A percentile compares a stretch with the other conserved stretches of the same genome.
Evolutionary conservation across 306 rosid genomes (phyloP).

Genomic region (Hylodesmum podocarpum): DNA sequence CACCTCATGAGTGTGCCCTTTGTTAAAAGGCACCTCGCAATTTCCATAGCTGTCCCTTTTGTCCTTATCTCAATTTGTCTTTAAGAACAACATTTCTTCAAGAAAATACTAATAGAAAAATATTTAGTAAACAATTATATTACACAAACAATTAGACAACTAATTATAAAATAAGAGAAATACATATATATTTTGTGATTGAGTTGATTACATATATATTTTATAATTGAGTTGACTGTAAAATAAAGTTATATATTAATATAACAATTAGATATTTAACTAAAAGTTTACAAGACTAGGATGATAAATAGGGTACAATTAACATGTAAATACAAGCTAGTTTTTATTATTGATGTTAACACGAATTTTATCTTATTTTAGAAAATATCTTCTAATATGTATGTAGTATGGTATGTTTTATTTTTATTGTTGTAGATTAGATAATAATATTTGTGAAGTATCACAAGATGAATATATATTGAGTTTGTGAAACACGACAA

Average conservation of each 20-base stretch:
- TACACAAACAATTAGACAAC: too few species aligned
- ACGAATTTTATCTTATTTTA: not conserved
- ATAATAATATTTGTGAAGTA: not conserved
- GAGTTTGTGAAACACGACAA: not conserved
- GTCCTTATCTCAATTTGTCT: not conserved
- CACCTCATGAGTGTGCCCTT: not conserved
- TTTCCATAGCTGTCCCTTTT: conserved; percentile 17
- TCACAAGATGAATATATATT: not conserved
- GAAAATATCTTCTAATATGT: not conserved
- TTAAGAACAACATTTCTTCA: not conserved
- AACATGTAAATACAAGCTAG: not conserved
- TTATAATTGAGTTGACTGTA: too few species aligned
- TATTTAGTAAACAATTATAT: too few species aligned
- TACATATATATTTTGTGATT: too few species aligned
- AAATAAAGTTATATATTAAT: too few species aligned
- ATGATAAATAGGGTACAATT: not conserved
- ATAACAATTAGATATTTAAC: too few species aligned
- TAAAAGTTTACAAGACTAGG: too few species aligned
- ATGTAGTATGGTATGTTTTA: too few species aligned
- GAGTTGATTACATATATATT: too few species aligned
- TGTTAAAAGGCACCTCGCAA: conserved; percentile 1
- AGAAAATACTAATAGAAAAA: not conserved
- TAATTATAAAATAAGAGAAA: too few species aligned
- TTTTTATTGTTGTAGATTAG: too few species aligned
- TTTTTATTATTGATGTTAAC: not conserved